Percentiles rank a stretch among this genome's conserved stretches.
Evolutionary conservation across 169 alveolate genomes (phyloP).

Genomic region (Cyclospora cayetanensis): DNA sequence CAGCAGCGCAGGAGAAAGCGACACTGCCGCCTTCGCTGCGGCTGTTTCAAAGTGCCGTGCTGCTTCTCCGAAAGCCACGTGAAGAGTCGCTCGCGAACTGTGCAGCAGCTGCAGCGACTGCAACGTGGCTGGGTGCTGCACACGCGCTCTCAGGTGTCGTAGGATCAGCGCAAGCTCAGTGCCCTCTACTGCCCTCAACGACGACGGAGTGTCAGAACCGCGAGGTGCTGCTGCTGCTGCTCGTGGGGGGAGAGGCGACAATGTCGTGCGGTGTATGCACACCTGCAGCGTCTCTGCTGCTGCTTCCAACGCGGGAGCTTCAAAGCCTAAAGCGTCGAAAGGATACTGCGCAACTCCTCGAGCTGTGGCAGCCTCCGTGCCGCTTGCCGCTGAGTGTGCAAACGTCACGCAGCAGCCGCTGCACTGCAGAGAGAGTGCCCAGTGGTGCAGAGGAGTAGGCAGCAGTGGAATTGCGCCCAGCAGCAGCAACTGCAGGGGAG

Average conservation of each 20-base stretch:
- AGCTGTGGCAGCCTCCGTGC: conserved; percentile 14
- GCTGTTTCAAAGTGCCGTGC: neutral
- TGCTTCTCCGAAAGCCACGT: conserved; percentile 38
- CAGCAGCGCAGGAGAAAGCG: conserved; percentile 5
- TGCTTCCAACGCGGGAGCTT: conserved; percentile 36
- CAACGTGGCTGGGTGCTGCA: conserved; percentile 39
- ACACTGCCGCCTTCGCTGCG: conserved; percentile 13
- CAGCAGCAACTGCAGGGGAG: neutral
- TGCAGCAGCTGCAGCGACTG: conserved; percentile 43
- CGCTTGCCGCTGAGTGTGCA: conserved; percentile 46
- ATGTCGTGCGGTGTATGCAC: conserved; percentile 29
- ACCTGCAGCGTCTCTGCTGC: conserved; percentile 33
- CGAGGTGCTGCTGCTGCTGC: conserved; percentile 27
- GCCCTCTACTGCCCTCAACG: conserved; percentile 27
- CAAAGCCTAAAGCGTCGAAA: conserved; percentile 20
- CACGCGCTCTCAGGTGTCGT: conserved; percentile 25
- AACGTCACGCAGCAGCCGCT: conserved; percentile 48
- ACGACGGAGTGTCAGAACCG: neutral
- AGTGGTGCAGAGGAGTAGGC: conserved; percentile 5
- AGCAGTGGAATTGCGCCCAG: conserved; percentile 41
- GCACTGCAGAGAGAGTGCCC: conserved; percentile 26
- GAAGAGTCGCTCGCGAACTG: conserved; percentile 21
- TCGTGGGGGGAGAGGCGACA: neutral
- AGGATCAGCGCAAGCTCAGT: conserved; percentile 9
- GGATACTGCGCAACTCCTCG: conserved; percentile 2